These are phyloP conservation scores for Neurospora intermedia DNA, from an alignment of 495 filamentous ascomycete genomes.

Conservation along the genomic window DNA sequence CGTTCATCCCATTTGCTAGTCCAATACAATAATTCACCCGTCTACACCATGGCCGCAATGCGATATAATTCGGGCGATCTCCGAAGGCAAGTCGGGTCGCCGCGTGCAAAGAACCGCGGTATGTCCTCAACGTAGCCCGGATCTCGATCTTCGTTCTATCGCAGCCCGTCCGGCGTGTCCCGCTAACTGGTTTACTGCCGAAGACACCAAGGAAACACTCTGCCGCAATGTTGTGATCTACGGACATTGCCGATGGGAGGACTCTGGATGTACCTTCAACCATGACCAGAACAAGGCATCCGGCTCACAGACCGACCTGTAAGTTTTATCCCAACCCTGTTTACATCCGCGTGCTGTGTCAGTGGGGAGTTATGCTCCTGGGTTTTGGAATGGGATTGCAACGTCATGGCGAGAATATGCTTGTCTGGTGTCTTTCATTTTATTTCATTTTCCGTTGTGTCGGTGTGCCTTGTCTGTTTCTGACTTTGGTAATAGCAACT, in stretches of 20 bases:
- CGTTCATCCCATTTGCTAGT: conserved; percentile 7
- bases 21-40: conserved; percentile 3
- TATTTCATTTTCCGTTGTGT: background rate
- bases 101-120: conserved; percentile 41
- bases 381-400: background rate
- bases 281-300: conserved; percentile 61
- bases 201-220: conserved; percentile 66
- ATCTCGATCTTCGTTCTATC: background rate
- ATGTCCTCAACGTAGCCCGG: conserved; percentile 11
- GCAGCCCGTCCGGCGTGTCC: background rate
- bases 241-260: conserved; percentile 84
- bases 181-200: conserved; percentile 1
- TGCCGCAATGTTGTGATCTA: conserved; percentile 93
- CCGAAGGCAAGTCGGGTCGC: conserved; percentile 41
- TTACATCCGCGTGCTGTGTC: background rate
- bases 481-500: conserved; percentile 23
- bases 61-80: conserved; percentile 32
- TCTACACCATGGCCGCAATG: conserved; percentile 30
- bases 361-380: background rate
- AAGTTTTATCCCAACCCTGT: conserved; percentile 18
- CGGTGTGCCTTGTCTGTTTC: background rate
- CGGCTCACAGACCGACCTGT: conserved; percentile 48
- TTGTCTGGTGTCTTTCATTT: background rate
- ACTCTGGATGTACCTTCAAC: conserved; percentile 85
- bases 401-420: background rate